Evolutionary conservation across 768 basidiomycete genomes (phyloP).

Genomic region (Termitomyces heimii): DNA sequence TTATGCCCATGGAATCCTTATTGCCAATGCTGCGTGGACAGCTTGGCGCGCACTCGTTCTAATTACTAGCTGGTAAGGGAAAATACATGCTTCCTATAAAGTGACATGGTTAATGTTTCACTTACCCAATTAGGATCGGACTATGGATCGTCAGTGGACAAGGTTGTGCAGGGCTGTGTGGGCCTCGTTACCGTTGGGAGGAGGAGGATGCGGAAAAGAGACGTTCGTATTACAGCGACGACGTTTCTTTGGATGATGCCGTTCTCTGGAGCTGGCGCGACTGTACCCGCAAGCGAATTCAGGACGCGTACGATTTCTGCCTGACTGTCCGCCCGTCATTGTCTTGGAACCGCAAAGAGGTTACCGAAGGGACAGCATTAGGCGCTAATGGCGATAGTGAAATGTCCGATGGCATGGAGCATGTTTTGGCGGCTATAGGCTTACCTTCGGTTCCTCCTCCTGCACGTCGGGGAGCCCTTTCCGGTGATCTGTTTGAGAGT

Average conservation of each 20-base stretch:
- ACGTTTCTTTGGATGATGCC: conserved; percentile 39
- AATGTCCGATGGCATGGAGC: conserved; percentile 47
- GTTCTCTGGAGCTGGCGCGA: conserved; percentile 81
- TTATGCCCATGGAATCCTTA: conserved; percentile 76
- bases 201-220: conserved; percentile 68
- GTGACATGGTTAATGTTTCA: not conserved
- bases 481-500: conserved; percentile 60
- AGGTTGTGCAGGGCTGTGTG: conserved; percentile 76
- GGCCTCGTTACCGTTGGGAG: conserved; percentile 81
- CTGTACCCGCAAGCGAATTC: conserved; percentile 60
- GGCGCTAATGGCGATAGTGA: conserved; percentile 16
- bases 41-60: conserved; percentile 70
- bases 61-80: conserved; percentile 59
- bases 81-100: not conserved
- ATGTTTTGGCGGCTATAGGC: conserved; percentile 54
- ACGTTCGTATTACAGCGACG: conserved; percentile 43
- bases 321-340: conserved; percentile 29
- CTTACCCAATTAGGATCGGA: conserved; percentile 45
- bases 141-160: conserved; percentile 77
- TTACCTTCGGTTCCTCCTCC: conserved; percentile 45
- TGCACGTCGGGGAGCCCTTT: conserved; percentile 52
- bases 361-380: conserved; percentile 24
- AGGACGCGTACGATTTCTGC: conserved; percentile 82
- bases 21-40: conserved; percentile 79
- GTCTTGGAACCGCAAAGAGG: conserved; percentile 25